Evolutionary conservation across 2,329 filamentous ascomycete genomes (phyloP).

Genomic region (Fusarium sp.): DNA sequence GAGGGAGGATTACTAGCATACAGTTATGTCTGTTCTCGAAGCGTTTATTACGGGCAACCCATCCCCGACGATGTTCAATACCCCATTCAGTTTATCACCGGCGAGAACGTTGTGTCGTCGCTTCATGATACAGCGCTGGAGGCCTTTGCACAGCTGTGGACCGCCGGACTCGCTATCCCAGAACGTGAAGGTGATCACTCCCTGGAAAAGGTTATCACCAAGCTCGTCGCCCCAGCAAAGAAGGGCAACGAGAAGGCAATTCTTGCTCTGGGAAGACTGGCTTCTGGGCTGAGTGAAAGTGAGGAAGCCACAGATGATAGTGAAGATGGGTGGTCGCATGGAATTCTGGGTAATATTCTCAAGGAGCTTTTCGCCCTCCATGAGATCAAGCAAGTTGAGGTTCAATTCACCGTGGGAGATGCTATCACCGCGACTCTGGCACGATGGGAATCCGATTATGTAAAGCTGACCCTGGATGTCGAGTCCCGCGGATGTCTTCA

Average conservation of each 20-base stretch:
- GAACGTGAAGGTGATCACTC: conserved; percentile 45
- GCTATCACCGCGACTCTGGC: conserved; percentile 82
- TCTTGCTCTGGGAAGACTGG: conserved; percentile 80
- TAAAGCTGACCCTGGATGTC: conserved; percentile 81
- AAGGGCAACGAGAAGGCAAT: conserved; percentile 87
- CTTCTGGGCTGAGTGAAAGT: conserved; percentile 67
- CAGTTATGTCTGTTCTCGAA: conserved; percentile 58
- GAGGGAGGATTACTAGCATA: conserved; percentile 62
- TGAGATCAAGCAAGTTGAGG: conserved; percentile 85
- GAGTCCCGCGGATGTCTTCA: conserved; percentile 59
- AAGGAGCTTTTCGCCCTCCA: conserved; percentile 80
- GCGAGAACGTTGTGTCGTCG: conserved; percentile 48
- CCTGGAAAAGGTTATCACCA: conserved; percentile 65
- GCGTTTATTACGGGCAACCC: conserved; percentile 56
- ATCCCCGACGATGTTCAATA: conserved; percentile 46
- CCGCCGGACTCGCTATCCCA: conserved; percentile 56
- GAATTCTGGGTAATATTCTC: conserved; percentile 66
- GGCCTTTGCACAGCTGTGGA: conserved; percentile 60
- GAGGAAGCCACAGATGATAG: conserved; percentile 25
- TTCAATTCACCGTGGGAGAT: conserved; percentile 92
- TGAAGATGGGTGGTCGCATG: conserved; percentile 50
- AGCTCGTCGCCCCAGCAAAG: conserved; percentile 76
- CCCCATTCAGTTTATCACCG: conserved; percentile 50
- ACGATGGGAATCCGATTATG: conserved; percentile 85
- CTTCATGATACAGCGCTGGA: conserved; percentile 60